Evolutionary conservation across 495 filamentous ascomycete species (phyloP), one percentile per base, ranked within the genome.

Genomic region (Polyplosphaeria fusca): DNA sequence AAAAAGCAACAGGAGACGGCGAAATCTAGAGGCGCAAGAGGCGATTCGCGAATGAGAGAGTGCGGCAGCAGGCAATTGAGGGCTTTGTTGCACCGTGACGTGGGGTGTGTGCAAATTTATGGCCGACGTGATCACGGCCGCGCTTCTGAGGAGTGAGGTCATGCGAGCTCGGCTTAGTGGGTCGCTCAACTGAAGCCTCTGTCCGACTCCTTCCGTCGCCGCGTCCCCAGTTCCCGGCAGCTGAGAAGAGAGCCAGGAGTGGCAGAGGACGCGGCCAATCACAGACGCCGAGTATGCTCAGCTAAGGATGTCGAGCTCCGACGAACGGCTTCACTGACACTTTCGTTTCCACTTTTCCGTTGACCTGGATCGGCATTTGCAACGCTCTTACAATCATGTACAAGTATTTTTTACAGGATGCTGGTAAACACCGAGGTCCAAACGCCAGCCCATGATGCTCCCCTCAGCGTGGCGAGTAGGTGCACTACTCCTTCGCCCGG

Each of bases 141-240:
- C 59, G 56, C 56, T 52, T 32, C n/a, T 44, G 30, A 7, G 30
- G 30, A 7, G 30, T 42, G 39, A 39, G 48, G 58, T 49, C 24
- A 47, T 54, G 14, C 5, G n/a, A 54, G 56, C 56, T 60, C 56
- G 61, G 55, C 50, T 40, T n/a, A 50, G 42, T 35, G 58, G 54
- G 26, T 50, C n/a, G n/a, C n/a, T n/a, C 47, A 50, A 50, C 27
- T 48, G 16, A 35, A 35, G 30, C 13, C 35, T 13, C 30, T 48
- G 46, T 37, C 62, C 62, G 62, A 58, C 22, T 65, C 57, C 41
- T 55, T 22, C 61, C 55, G 61, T 40, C 18, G n/a, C n/a, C n/a
- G n/a, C n/a, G n/a, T n/a, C n/a, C n/a, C n/a, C n/a, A n/a, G n/a
- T n/a, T n/a, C n/a, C n/a, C n/a, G n/a, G n/a, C n/a, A n/a, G n/a